Percentiles rank a stretch among this genome's conserved stretches.
Conservation (phyloP, 768 basidiomycete genomes). For the Ephemerocybe angulata region DNA sequence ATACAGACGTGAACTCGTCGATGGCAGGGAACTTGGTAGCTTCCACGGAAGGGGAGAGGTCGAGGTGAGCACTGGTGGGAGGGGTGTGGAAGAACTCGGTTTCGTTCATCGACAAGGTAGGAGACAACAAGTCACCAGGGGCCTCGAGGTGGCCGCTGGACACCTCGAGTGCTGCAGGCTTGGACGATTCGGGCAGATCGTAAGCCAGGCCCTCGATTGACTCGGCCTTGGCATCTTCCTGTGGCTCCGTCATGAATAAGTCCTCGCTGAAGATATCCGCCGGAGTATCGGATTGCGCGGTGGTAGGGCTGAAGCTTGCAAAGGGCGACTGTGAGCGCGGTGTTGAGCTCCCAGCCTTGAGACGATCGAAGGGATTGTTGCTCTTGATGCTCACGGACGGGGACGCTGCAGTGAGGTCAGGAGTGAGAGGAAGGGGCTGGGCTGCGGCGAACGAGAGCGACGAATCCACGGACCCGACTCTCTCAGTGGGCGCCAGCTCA, state of each 20-base stretch:
- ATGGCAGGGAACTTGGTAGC: conserved; percentile 39
- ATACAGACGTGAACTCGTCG: conserved; percentile 20
- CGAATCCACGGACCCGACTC: conserved; percentile 44
- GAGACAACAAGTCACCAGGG: conserved; percentile 17
- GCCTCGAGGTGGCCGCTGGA: neutral
- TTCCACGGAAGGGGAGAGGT: conserved; percentile 32
- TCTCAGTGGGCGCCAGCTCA: conserved; percentile 18
- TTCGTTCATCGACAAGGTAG: conserved; percentile 30
- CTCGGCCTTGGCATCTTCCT: too few species aligned
- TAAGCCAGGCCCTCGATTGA: too few species aligned
- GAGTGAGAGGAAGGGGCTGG: conserved; percentile 71
- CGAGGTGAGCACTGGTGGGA: conserved; percentile 40
- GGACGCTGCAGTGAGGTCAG: conserved; percentile 51
- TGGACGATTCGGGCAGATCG: neutral
- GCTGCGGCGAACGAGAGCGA: conserved; percentile 59
- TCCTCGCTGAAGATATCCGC: conserved; percentile 4
- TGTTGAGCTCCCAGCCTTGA: conserved; percentile 44
- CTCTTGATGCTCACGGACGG: conserved; percentile 54
- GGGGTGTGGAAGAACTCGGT: conserved; percentile 63
- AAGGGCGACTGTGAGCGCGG: conserved; percentile 62
- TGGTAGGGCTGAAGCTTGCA: conserved; percentile 38
- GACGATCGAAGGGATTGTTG: conserved; percentile 88
- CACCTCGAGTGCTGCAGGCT: neutral
- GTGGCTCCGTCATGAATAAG: conserved; percentile 9
- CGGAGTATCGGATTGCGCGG: conserved; percentile 16